Base-by-base conservation (phyloP, 257 asterid genomes). In the Jacaranda mimosifolia region DNA sequence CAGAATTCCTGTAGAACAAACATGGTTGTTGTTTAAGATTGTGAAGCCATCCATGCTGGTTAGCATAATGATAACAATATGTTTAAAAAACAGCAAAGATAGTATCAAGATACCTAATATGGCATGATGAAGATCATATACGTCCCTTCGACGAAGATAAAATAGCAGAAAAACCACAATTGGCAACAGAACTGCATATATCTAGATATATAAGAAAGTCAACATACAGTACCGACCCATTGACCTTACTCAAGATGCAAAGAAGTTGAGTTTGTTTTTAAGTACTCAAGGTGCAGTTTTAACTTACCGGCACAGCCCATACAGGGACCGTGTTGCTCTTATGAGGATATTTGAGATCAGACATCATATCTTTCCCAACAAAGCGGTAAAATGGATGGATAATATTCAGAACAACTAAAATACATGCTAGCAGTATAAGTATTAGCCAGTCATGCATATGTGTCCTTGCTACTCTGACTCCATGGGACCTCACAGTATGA, bases 291-390 rank as follows among this genome's bases (percentile, higher is more conserved):
- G 73, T 18, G 69, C 9, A 59, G 51, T 21, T 40, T 58, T 26
- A 75, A 91, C 96, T 81, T 82, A 94, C 99, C 14, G 91, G 89
- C 46, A 94, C 97, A 58, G 86, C 64, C 98, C 93, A 88, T 36
- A 84, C 12, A 17, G 99, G 99, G 73, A 94, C 77, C 1, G 95
- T 92, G 72, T 80, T 86, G 74, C 52, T 80, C 77, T 87, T 88
- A 74, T 80, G 57, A 13, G 98, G 99, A 83, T 87, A 92, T 85
- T 83, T 89, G 63, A 94, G 88, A 84, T 90, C 97, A 62, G 85
- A 74, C 95, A 94, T 91, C 99, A 94, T 92, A 80, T 91, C 98
- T 85, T 86, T 89, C 76, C 98, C 96, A 42, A 92, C 96, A 83
- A 88, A 94, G 36, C 97, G 96, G 56, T 90, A 80, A 75, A 89